phyloP scores from a whole-genome alignment of 441 rosid genomes.

The Mallotus japonicus region DNA sequence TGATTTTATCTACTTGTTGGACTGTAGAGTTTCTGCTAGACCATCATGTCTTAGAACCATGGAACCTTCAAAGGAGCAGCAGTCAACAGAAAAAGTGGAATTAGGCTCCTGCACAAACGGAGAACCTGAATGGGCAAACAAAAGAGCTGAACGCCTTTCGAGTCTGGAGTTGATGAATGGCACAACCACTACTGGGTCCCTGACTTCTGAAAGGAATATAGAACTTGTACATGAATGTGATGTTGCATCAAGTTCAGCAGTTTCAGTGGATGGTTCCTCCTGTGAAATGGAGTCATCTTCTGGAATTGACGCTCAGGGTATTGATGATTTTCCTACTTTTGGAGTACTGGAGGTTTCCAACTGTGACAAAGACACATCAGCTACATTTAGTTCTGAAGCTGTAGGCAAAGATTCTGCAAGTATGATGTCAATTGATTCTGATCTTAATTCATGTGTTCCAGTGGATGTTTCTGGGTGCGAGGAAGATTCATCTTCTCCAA shows the following conservation, averaged over 20 bases:
- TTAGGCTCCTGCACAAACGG: conserved; percentile 26
- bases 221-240: conserved; percentile 12
- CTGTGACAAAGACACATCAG: conserved; percentile 12
- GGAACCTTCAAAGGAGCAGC: conserved; percentile 35
- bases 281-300: conserved; percentile 13
- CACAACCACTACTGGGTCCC: conserved; percentile 18
- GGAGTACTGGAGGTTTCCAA: conserved; percentile 15
- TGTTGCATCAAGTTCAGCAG: conserved; percentile 27
- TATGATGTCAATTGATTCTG: conserved; percentile 16
- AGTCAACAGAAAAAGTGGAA: conserved; percentile 26
- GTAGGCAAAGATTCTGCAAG: conserved; percentile 14
- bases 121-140: conserved; percentile 24
- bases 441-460: conserved; percentile 11
- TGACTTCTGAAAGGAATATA: conserved; percentile 21
- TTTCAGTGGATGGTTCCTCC: conserved; percentile 22
- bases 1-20: background rate
- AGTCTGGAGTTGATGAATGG: conserved; percentile 22
- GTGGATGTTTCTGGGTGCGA: conserved; percentile 16
- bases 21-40: conserved; percentile 59
- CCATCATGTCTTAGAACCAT: conserved; percentile 49
- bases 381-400: conserved; percentile 18
- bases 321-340: conserved; percentile 24
- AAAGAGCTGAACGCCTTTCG: conserved; percentile 30
- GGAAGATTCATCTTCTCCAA: conserved; percentile 19
- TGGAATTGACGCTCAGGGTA: conserved; percentile 21